Percentiles rank a stretch among this genome's conserved stretches.
These are phyloP conservation scores for Gnaphalium uliginosum DNA, from an alignment of 129 eudicot genomes.

Conservation along the genomic window DNA sequence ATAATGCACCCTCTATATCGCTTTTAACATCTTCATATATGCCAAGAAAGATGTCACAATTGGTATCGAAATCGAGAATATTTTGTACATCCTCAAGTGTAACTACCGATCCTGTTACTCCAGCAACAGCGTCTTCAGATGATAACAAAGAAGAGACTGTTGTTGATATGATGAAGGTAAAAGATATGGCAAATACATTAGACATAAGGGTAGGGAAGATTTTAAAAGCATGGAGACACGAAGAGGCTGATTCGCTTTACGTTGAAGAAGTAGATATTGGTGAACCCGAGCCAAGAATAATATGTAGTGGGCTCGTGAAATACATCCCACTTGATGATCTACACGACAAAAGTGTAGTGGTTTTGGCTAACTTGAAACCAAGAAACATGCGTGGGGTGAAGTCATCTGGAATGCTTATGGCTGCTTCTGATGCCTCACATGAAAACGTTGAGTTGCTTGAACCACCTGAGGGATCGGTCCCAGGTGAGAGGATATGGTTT, in stretches of 20 bases:
- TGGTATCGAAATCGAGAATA: constrained; percentile 18
- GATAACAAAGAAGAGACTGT: constrained; percentile 24
- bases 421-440: constrained; percentile 96
- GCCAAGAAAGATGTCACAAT: constrained; percentile 11
- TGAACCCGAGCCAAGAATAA: constrained; percentile 74
- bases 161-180: constrained; percentile 35
- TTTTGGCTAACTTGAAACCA: constrained; percentile 89
- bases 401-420: constrained; percentile 97
- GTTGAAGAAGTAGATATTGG: constrained; percentile 93
- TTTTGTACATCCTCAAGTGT: constrained; percentile 41
- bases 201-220: constrained; percentile 83
- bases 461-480: constrained; percentile 73
- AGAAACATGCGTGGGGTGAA: constrained; percentile 97
- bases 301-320: constrained; percentile 95
- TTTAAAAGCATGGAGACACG: constrained; percentile 79
- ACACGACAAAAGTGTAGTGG: constrained; percentile 68
- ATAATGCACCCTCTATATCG: constrained; percentile 17
- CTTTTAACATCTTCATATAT: constrained; percentile 27
- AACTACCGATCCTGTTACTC: constrained; percentile 29
- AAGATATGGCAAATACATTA: constrained; percentile 60
- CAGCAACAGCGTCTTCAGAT: constrained; percentile 18
- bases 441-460: constrained; percentile 91
- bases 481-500: constrained; percentile 95
- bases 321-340: constrained; percentile 68
- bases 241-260: constrained; percentile 87